Percentiles rank a stretch among this genome's conserved stretches.
These are phyloP conservation scores for Xylaria palmicola DNA, from an alignment of 495 filamentous ascomycete species.

Conservation along the genomic window DNA sequence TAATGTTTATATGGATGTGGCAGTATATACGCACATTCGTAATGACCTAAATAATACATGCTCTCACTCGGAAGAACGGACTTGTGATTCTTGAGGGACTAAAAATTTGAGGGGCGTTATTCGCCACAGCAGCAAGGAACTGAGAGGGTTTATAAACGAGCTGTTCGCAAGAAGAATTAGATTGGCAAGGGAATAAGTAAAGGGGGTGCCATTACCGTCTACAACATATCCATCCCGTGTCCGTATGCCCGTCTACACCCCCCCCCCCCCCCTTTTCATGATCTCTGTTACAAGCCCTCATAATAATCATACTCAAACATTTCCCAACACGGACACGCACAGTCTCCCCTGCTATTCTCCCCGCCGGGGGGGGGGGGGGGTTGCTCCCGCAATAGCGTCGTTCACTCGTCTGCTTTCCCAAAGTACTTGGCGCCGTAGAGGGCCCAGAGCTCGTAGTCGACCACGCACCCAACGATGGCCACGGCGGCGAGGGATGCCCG, in stretches of 20 bases:
- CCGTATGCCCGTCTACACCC: no score
- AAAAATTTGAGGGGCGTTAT: no score
- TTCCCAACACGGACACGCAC: neutral
- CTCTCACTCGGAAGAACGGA: neutral
- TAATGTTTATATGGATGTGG: neutral
- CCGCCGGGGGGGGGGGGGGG: no score
- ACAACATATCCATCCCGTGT: no score
- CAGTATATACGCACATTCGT: neutral
- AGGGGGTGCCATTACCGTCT: neutral
- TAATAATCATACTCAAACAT: neutral
- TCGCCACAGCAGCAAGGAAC: neutral
- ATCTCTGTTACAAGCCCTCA: no score
- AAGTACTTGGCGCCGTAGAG: constrained; percentile 7
- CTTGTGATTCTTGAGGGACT: neutral
- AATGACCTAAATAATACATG: neutral
- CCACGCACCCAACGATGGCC: neutral
- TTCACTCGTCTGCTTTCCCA: neutral
- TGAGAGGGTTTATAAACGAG: neutral
- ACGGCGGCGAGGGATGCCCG: neutral
- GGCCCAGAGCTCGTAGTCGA: constrained; percentile 9
- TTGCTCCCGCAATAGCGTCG: no score
- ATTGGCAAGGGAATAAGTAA: neutral
- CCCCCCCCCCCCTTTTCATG: no score
- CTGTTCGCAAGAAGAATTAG: neutral
- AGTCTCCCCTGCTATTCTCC: neutral